These are phyloP conservation scores for Telfairia occidentalis DNA, from an alignment of 331 rosid species.

Conservation along the genomic window DNA sequence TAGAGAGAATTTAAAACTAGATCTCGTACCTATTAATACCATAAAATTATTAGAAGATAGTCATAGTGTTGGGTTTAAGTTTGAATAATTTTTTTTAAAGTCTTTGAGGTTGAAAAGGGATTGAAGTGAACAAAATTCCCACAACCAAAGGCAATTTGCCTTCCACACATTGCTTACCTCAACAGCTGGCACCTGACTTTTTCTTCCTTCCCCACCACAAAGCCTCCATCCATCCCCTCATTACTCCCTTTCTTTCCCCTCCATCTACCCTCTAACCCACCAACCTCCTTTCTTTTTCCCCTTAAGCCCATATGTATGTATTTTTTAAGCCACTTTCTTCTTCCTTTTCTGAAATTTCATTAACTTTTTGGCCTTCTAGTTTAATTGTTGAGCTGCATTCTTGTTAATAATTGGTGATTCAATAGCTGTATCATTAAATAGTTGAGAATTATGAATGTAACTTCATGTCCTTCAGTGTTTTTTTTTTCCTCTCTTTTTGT, in stretches of 20 bases:
- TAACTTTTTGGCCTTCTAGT: not conserved
- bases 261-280: not conserved
- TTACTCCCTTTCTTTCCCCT: not conserved
- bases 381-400: not conserved
- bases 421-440: not conserved
- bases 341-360: not conserved
- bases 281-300: not conserved
- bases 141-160: not conserved
- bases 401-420: not conserved
- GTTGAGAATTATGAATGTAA: not conserved
- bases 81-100: not conserved
- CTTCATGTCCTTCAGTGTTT: not conserved
- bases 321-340: not conserved
- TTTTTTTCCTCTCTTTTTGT: not conserved
- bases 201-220: not conserved
- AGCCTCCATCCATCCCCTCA: not conserved
- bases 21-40: no score
- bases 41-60: not conserved
- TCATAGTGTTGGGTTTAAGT: not conserved
- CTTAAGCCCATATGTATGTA: not conserved
- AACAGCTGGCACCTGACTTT: slow-evolving; percentile 4
- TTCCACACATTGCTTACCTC: slow-evolving; percentile 1
- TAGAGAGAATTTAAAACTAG: not conserved
- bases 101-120: no score
- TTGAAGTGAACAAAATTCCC: not conserved